Evolutionary conservation across 805 yeast genomes (phyloP), one percentile per base, ranked within the genome.

Genomic region (Candida gorgasii): DNA sequence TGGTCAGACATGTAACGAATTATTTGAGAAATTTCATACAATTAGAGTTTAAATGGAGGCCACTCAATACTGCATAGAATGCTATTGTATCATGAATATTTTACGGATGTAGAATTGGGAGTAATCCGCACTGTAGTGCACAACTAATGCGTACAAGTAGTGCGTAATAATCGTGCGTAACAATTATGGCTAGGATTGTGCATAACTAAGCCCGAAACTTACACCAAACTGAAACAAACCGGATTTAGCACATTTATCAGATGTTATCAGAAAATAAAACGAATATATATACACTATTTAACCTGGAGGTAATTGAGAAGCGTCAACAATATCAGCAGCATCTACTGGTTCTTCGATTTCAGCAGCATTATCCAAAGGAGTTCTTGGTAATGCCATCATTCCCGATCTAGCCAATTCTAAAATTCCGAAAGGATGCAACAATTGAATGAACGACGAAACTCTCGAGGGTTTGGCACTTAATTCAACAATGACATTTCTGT

Each of bases 331-430:
- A 43, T 85, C 87, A 43, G 72, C 65, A 26, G 83, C 86, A 46
- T 78, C 81, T 9, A 69, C 75, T 9, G 52, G 50, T 8, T 76
- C 84, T 16, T 71, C 76, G 14, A 69, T 76, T 32, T 63, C 69
- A 28, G 59, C 57, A 32, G 59, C 63, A 16, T 68, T 69, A 50
- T 83, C 87, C 53, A 89, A 69, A 32, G 96, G 97, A 38, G 98
- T 88, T 78, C 97, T 84, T 59, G 98, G 95, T 57, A 93, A 77
- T 8, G 98, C 99, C 92, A 93, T 89, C 95, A 92, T 88, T 70
- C 99, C 99, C 18, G 96, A 85, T 71, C 99, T 81, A 33, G 97
- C 96, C 56, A 92, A 86, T 69, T 93, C 99, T 58, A 93, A 77
- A 45, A 93, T 83, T 59, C 99, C 99, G 61, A 93, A 93, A 34